Evolutionary conservation across 2,329 filamentous ascomycete genomes (phyloP), one percentile per base, ranked within the genome.

Genomic region (Ophiocordyceps unilateralis): DNA sequence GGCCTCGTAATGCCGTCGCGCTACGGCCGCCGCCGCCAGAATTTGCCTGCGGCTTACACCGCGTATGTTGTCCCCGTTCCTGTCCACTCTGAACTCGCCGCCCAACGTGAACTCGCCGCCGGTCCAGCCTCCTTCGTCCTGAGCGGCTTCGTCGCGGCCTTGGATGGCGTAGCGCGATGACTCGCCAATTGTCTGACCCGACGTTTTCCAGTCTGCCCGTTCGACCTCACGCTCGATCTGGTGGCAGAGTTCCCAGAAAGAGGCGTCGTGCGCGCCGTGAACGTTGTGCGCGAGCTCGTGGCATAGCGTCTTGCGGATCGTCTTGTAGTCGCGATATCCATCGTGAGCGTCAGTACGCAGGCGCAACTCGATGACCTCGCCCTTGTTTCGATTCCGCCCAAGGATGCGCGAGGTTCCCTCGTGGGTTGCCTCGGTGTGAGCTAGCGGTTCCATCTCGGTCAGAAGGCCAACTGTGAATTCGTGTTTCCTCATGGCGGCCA

Each of bases 201-300:
- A 77, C 21, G 70, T 70, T 54, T 70, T 80, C 79, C 83, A 93
- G 64, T 95, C 87, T 15, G 74, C 82, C 41, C 65, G 67, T 45
- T 82, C 80, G 3, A 95, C 89, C 66, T 95, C 89, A 41, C 72
- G 70, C 67, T 96, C 88, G 54, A 95, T 93, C 65, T 81, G 72
- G 51, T 78, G 79, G 50, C 84, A 94, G 53, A 98, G 60, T 43
- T 86, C 75, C 89, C 91, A 96, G 55, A 98, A 98, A 40, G 83
- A 66, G 17, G 76, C 68, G 60, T 96, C 87, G 59, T 98, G 91
- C 0, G 82, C 76, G 0, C 82, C 70, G 62, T 82, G 81, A 10
- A 94, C 84, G 53, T 94, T 95, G 61, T 98, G 91, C 50, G 88
- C 81, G 17, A 98, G 69, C 65, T 98, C 91, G 63, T 98, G 91